Evolutionary conservation across 2,329 filamentous ascomycete genomes (phyloP).

Genomic region (Aspergillus aculeatus): DNA sequence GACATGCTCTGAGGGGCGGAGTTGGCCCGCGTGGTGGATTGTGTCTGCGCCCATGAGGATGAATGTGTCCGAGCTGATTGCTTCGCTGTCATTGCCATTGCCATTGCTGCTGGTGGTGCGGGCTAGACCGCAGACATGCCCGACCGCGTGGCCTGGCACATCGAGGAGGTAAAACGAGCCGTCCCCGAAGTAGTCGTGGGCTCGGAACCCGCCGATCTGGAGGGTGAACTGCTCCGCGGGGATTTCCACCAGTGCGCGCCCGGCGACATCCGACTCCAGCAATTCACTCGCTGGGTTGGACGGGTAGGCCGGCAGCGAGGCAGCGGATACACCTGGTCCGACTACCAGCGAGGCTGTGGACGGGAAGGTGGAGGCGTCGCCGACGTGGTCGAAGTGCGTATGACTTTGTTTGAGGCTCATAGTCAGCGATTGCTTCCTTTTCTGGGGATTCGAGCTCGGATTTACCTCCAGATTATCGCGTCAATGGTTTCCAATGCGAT

Average conservation of each 20-base stretch:
- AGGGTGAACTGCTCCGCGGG: conserved; percentile 5
- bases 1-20: conserved; percentile 29
- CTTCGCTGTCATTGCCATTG: background rate
- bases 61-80: conserved; percentile 15
- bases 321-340: conserved; percentile 21
- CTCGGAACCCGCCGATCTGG: conserved; percentile 35
- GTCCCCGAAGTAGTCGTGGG: conserved; percentile 56
- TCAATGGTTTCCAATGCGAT: background rate
- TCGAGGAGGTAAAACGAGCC: conserved; percentile 56
- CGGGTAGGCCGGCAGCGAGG: conserved; percentile 21
- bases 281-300: conserved; percentile 13
- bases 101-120: conserved; percentile 15
- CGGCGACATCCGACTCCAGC: conserved; percentile 11
- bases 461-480: conserved; percentile 3
- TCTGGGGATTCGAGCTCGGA: background rate
- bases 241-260: conserved; percentile 19
- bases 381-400: conserved; percentile 45
- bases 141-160: conserved; percentile 31
- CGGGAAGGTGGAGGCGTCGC: conserved; percentile 47
- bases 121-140: conserved; percentile 20
- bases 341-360: conserved; percentile 34
- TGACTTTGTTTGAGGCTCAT: conserved; percentile 15
- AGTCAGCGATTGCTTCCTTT: too few relatives aligned
- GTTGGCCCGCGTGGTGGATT: conserved; percentile 24
- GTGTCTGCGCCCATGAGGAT: conserved; percentile 29